Evolutionary conservation across 257 asterid species (phyloP), one percentile per base, ranked within the genome.

Genomic region (Euphrasia confusa): DNA sequence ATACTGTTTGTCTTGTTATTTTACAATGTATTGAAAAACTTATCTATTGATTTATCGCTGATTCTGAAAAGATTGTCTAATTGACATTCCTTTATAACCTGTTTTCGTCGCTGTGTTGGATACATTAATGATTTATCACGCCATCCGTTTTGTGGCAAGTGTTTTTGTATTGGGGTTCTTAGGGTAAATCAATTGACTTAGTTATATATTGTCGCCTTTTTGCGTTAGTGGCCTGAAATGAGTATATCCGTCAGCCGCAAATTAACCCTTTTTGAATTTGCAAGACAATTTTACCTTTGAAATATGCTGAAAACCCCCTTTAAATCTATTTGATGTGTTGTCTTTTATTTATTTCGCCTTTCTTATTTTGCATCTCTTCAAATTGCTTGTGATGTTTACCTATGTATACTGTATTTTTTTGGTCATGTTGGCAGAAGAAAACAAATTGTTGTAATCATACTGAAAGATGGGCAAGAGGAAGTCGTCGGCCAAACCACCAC

Each of bases 381-480:
- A 5, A 33, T 27, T 12, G 9, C 61, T 10, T 26, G 32, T 61
- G 30, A 28, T 44, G 30, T 27, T 28, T 27, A 14, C 27, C 18
- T 3, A 1, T 28, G 27, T 65, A 18, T 7, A 1, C 0, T 33
- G n/a, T n/a, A 2, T 55, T 5, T 21, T 13, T 4, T 24, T 28
- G 13, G 47, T 63, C 7, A 5, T 42, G 7, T 21, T 63, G 49
- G 5, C 52, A 52, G 66, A 14, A 9, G 24, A 11, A 53, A 60
- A 44, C n/a, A 15, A 13, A 3, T 44, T 44, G 27, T 14, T 60
- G 13, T 28, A 33, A 40, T 18, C 32, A 39, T 26, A 60, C 71
- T 54, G 73, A 77, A 66, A 66, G 30, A 91, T 89, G 99, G 97
- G 99, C 27, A 92, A 89, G 89, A 89, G 99, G 79, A 92, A 92